These are phyloP conservation scores for Suhomyces terraborum DNA, from an alignment of 1,139 yeast genomes.

Conservation along the genomic window DNA sequence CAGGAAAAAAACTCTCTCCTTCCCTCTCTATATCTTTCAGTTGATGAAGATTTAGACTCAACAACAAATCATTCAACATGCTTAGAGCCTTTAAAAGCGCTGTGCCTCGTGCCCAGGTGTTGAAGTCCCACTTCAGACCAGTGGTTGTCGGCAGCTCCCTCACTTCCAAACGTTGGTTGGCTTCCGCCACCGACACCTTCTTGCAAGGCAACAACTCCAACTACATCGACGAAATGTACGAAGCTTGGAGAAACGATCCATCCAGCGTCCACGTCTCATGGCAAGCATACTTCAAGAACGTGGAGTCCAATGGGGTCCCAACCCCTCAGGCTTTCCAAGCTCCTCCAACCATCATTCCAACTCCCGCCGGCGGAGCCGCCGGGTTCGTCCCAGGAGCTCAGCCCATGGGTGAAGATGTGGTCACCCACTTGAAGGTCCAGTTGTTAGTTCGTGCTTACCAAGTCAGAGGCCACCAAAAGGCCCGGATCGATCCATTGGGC, in stretches of 20 bases:
- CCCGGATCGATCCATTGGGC: conserved; percentile 91
- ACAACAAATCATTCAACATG: conserved; percentile 26
- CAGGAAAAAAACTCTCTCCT: conserved; percentile 6
- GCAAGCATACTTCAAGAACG: conserved; percentile 93
- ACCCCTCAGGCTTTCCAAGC: conserved; percentile 80
- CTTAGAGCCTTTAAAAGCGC: conserved; percentile 49
- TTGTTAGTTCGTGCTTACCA: conserved; percentile 96
- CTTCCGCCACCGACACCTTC: conserved; percentile 72
- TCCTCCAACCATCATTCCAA: conserved; percentile 85
- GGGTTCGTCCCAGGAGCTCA: conserved; percentile 55
- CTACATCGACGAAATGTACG: conserved; percentile 97
- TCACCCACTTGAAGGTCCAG: conserved; percentile 92
- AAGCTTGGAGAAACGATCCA: conserved; percentile 92
- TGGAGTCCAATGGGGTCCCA: conserved; percentile 68
- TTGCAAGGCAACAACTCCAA: conserved; percentile 83
- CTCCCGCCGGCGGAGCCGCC: conserved; percentile 73
- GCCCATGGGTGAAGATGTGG: conserved; percentile 59
- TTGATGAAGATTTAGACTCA: conserved; percentile 13
- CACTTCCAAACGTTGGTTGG: conserved; percentile 24
- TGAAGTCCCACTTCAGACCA: conserved; percentile 20
- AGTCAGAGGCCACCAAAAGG: conserved; percentile 96
- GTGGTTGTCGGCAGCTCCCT: conserved; percentile 4
- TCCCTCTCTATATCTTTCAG: conserved; percentile 9
- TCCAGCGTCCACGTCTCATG: conserved; percentile 90
- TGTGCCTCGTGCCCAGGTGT: conserved; percentile 36